phyloP scores from a whole-genome alignment of 192 early-diverging fungal species.

The Coemansia sp. region DNA sequence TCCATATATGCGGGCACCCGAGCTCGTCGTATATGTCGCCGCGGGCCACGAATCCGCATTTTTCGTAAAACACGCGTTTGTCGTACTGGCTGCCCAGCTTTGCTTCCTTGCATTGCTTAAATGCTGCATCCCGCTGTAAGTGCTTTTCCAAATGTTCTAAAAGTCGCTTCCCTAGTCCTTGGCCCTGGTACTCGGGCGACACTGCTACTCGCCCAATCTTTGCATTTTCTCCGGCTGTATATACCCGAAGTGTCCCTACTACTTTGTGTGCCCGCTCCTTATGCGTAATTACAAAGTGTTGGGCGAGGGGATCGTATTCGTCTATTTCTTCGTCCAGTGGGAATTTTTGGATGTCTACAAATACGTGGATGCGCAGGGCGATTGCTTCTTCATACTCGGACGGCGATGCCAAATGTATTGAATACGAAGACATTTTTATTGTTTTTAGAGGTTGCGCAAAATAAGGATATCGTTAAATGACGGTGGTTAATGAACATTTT shows the following conservation, averaged over 20 bases:
- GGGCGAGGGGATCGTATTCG: slow-evolving; percentile 20
- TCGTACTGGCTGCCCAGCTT: slow-evolving; percentile 45
- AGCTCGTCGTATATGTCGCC: slow-evolving; percentile 37
- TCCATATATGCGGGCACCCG: slow-evolving; percentile 41
- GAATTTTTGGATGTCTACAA: slow-evolving; percentile 44
- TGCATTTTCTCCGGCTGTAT: slow-evolving; percentile 7
- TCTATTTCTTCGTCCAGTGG: slow-evolving; percentile 31
- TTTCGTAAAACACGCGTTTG: slow-evolving; percentile 39
- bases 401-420: slow-evolving; percentile 19
- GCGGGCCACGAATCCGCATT: slow-evolving; percentile 28
- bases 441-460: not conserved
- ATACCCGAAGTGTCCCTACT: slow-evolving; percentile 32
- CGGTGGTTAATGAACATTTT: no score
- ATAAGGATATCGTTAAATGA: no score
- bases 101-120: not conserved
- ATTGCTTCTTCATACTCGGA: slow-evolving; percentile 25
- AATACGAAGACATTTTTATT: slow-evolving; percentile 5
- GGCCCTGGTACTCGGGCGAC: slow-evolving; percentile 42
- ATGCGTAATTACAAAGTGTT: slow-evolving; percentile 22
- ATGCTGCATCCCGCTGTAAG: slow-evolving; percentile 3
- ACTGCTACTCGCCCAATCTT: slow-evolving; percentile 44
- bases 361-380: slow-evolving; percentile 29
- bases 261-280: slow-evolving; percentile 10
- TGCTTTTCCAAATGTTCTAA: slow-evolving; percentile 19
- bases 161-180: slow-evolving; percentile 26